Base-by-base conservation (phyloP, 306 rosid species). In the Canavalia ensiformis region DNA sequence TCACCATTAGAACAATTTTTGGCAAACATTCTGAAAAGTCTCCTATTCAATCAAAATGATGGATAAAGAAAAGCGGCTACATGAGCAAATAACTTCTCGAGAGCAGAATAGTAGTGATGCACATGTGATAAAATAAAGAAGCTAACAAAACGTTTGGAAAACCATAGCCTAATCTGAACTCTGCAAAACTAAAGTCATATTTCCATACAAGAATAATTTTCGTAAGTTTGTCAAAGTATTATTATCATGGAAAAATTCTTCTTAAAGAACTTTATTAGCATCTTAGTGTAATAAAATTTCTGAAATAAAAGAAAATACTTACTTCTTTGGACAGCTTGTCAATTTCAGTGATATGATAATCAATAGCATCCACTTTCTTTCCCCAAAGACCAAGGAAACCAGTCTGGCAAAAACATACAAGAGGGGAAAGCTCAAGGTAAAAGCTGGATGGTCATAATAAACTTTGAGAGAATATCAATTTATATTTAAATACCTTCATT, bases 361-460 rank as follows among this genome's bases (percentile, higher is more conserved):
- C 88, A 84, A 94, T 86, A 68, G 92, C 91, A 68, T 94, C 95
- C 85, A 91, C 92, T 77, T 80, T 88, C 4, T 79, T 75, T 76
- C 98, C 98, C 83, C 95, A 89, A 10, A 91, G 92, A 76, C 98
- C 98, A 81, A 94, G 95, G 83, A 86, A 91, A 81, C 95, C 97
- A 82, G 91, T 90, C 98, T 94, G 88, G 58, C 33, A 75, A 46
- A 55, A 42, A 71, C 29, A 50, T 33, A 59, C 6, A 63, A 67
- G 58, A 79, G 57, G 76, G 25, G 37, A 67, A 54, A 56, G 60
- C 73, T 64, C 34, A 33, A 35, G 65, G 30, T 37, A 82, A 37
- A 12, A 72, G 35, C 30, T 64, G 9, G 18, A 47, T 42, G 37
- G n/a, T 51, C 68, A 9, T 62, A 57, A 49, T 35, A 82, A 6